Conservation (phyloP, 169 alveolate species). For the Theileria parva region DNA sequence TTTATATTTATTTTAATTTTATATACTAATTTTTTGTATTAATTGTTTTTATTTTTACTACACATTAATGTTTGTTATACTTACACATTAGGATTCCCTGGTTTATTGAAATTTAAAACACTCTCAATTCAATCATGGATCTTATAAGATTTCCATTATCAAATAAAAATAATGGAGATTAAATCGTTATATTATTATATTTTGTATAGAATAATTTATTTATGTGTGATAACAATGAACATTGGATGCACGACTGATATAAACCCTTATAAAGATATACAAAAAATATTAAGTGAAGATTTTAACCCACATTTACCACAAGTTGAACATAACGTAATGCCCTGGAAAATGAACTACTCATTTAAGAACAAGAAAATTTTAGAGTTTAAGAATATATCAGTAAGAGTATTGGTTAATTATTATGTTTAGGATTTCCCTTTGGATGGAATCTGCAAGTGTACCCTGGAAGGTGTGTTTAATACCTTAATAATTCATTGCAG, state of each 20-base stretch:
- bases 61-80: not conserved
- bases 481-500: not conserved
- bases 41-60: not conserved
- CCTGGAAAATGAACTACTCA: conserved; percentile 13
- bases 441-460: conserved; percentile 5
- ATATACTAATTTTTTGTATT: not conserved
- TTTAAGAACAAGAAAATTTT: conserved; percentile 3
- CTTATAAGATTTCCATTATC: not conserved
- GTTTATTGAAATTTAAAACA: not conserved
- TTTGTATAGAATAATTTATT: not conserved
- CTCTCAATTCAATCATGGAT: not conserved
- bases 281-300: conserved; percentile 14
- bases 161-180: not conserved
- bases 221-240: not conserved
- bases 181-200: not conserved
- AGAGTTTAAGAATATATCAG: conserved; percentile 13
- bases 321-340: conserved; percentile 1
- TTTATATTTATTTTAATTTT: not conserved
- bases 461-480: conserved; percentile 14
- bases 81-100: not conserved
- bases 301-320: conserved; percentile 14
- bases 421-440: conserved; percentile 2
- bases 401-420: not conserved
- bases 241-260: conserved; percentile 3
- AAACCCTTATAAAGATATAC: conserved; percentile 13